phyloP scores from a whole-genome alignment of 495 filamentous ascomycete genomes.

The Xylaria nigripes region DNA sequence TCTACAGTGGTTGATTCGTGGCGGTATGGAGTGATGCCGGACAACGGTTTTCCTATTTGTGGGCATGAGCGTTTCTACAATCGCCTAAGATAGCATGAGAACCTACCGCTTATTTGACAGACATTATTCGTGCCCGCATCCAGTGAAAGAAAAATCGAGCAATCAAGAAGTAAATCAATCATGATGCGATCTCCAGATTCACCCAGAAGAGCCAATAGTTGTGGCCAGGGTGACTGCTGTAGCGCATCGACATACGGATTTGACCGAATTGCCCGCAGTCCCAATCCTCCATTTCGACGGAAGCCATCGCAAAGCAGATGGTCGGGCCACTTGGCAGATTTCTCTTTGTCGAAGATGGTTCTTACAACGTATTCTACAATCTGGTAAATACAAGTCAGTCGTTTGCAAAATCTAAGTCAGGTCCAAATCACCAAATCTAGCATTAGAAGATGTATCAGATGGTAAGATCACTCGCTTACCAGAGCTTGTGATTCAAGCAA shows the following conservation, averaged over 20 bases:
- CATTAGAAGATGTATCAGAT: neutral
- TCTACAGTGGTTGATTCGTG: slow-evolving; percentile 9
- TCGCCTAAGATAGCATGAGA: neutral
- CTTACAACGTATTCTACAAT: slow-evolving; percentile 79
- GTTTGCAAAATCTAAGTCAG: neutral
- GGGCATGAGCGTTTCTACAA: neutral
- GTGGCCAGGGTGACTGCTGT: slow-evolving; percentile 64
- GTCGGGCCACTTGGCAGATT: slow-evolving; percentile 44
- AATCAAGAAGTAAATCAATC: slow-evolving; percentile 68
- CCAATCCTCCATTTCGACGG: slow-evolving; percentile 31
- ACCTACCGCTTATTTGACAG: slow-evolving; percentile 71
- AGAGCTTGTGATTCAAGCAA: slow-evolving; percentile 29
- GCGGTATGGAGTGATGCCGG: slow-evolving; percentile 27
- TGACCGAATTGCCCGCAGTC: slow-evolving; percentile 48
- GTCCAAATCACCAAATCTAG: neutral
- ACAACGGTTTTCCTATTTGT: slow-evolving; percentile 24
- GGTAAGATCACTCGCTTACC: slow-evolving; percentile 15
- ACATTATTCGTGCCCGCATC: slow-evolving; percentile 51
- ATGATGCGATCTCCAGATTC: slow-evolving; percentile 74
- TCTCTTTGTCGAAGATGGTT: slow-evolving; percentile 57
- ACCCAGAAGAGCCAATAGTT: slow-evolving; percentile 62
- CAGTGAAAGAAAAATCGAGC: slow-evolving; percentile 65
- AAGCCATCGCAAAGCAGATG: slow-evolving; percentile 79
- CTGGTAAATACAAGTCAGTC: slow-evolving; percentile 39
- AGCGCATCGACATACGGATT: slow-evolving; percentile 65